These are phyloP conservation scores for Lactarius evosmus DNA, from an alignment of 768 basidiomycete species.

Conservation along the genomic window DNA sequence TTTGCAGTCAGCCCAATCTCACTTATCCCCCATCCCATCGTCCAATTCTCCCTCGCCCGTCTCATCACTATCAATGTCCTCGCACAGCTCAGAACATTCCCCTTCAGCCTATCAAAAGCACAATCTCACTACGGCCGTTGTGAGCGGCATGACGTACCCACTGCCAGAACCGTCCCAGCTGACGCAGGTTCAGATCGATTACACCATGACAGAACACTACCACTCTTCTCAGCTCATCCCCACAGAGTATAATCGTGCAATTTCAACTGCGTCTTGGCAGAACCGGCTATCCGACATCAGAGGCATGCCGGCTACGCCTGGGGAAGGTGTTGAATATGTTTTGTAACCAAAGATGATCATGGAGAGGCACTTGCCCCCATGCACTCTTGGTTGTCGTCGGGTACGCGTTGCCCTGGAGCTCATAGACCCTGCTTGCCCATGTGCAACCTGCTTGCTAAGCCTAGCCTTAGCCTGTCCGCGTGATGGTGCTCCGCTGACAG, in stretches of 20 bases:
- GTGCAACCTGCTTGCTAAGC: constrained; percentile 7
- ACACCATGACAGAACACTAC: constrained; percentile 7
- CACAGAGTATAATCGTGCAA: constrained; percentile 9
- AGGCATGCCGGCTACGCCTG: constrained; percentile 9
- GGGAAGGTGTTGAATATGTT: constrained; percentile 9
- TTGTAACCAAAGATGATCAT: constrained; percentile 11
- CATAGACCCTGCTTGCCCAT: not conserved
- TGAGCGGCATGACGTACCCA: constrained; percentile 12
- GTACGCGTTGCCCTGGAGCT: not conserved
- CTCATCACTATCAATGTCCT: constrained; percentile 25
- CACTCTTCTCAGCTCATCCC: constrained; percentile 5
- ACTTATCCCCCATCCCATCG: constrained; percentile 11
- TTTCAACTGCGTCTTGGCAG: constrained; percentile 16
- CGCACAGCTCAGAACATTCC: constrained; percentile 26
- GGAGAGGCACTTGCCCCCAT: not conserved
- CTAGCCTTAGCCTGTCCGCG: not conserved
- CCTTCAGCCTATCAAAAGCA: constrained; percentile 22
- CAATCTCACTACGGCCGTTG: not conserved
- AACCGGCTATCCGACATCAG: constrained; percentile 7
- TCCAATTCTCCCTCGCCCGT: constrained; percentile 27
- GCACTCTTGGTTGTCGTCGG: not conserved
- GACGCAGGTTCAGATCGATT: constrained; percentile 3
- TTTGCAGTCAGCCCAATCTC: constrained; percentile 5
- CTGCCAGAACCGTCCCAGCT: constrained; percentile 13
- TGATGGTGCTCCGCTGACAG: constrained; percentile 10